Evolutionary conservation across 2,329 filamentous ascomycete species (phyloP).

Genomic region (Alternaria longipes): DNA sequence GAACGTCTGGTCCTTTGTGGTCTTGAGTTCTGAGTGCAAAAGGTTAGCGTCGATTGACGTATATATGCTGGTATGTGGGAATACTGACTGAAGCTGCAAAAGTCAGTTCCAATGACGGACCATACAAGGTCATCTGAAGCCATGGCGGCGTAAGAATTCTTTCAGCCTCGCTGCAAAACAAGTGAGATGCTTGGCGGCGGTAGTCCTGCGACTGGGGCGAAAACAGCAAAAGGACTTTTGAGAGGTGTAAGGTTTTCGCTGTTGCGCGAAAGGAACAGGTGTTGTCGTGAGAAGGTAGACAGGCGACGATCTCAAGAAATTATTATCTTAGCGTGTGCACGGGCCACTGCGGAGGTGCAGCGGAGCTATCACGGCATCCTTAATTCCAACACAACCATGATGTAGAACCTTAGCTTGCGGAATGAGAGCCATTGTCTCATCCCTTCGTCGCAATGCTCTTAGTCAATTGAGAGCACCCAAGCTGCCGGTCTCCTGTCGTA

Average conservation of each 20-base stretch:
- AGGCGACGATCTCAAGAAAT: slow-evolving; percentile 19
- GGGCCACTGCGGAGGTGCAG: slow-evolving; percentile 16
- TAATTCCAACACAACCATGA: slow-evolving; percentile 19
- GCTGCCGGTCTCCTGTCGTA: neutral
- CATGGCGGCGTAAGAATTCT: slow-evolving; percentile 26
- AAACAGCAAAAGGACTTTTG: neutral
- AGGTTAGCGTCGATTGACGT: neutral
- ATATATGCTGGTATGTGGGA: neutral
- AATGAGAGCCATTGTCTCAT: slow-evolving; percentile 46
- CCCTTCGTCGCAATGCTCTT: slow-evolving; percentile 19
- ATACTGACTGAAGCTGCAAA: slow-evolving; percentile 78
- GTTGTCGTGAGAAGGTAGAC: slow-evolving; percentile 5
- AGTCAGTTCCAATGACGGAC: slow-evolving; percentile 89
- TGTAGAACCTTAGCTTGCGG: slow-evolving; percentile 33
- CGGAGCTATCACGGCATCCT: neutral
- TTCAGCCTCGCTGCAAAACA: neutral
- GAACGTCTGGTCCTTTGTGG: slow-evolving; percentile 74
- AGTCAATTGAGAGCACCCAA: neutral
- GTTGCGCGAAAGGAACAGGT: slow-evolving; percentile 8
- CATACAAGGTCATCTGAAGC: slow-evolving; percentile 88
- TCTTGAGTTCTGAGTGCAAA: slow-evolving; percentile 70
- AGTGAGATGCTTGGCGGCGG: neutral
- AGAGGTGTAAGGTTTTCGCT: neutral
- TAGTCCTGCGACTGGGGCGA: neutral
- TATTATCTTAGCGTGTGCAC: slow-evolving; percentile 20